These are phyloP conservation scores for Phycomyces blakesleeanus DNA, from an alignment of 192 early-diverging fungal species.

Conservation along the genomic window DNA sequence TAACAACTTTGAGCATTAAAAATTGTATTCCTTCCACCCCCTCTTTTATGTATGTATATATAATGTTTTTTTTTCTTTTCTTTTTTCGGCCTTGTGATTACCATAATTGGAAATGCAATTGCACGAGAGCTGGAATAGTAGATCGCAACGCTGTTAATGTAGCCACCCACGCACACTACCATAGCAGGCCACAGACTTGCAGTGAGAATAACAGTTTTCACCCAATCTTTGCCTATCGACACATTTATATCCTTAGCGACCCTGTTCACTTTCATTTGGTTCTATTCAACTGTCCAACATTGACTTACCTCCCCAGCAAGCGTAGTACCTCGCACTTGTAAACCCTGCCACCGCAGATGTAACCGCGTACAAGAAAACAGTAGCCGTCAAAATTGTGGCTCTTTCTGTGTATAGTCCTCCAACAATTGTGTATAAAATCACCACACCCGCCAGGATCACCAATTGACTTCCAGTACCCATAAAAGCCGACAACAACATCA, in stretches of 20 bases:
- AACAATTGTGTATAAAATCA: slow-evolving; percentile 55
- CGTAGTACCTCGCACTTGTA: slow-evolving; percentile 61
- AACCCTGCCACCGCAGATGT: slow-evolving; percentile 68
- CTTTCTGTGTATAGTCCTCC: slow-evolving; percentile 60
- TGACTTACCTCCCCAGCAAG: slow-evolving; percentile 56
- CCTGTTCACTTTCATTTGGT: no score
- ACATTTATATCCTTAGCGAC: background rate
- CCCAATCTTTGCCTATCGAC: slow-evolving; percentile 58
- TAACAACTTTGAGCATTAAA: no score
- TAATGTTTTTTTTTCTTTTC: background rate
- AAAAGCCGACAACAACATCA: slow-evolving; percentile 62
- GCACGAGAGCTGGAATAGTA: slow-evolving; percentile 71
- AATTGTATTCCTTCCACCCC: background rate
- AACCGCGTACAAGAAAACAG: slow-evolving; percentile 78
- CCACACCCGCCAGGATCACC: slow-evolving; percentile 42
- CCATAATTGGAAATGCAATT: slow-evolving; percentile 73
- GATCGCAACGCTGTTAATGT: slow-evolving; percentile 71
- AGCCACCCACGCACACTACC: slow-evolving; percentile 46
- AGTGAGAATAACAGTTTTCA: slow-evolving; percentile 60
- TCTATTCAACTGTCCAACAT: background rate
- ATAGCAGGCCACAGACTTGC: slow-evolving; percentile 66
- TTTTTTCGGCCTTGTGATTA: slow-evolving; percentile 18
- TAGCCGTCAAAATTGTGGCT: slow-evolving; percentile 69
- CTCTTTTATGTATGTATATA: background rate
- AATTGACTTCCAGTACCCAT: slow-evolving; percentile 68